phyloP scores from a whole-genome alignment of 176 grass and related monocot species.

The Triticum monococcum region DNA sequence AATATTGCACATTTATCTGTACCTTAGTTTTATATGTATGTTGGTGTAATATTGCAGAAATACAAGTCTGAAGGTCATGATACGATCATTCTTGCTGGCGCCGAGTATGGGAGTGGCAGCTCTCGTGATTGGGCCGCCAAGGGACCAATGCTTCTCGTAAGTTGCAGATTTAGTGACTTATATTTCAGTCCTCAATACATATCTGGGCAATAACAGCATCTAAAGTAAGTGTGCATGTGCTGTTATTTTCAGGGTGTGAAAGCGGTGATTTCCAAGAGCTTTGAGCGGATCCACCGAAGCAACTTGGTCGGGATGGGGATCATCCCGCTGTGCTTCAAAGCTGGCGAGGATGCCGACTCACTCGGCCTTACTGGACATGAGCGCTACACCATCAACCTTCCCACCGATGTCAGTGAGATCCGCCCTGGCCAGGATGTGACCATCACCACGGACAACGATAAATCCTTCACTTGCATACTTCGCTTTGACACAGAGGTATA shows the following conservation, averaged over 20 bases:
- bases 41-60: constrained; percentile 43
- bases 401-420: constrained; percentile 61
- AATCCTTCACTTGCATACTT: constrained; percentile 73
- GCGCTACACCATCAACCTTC: constrained; percentile 73
- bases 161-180: neutral
- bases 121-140: constrained; percentile 99
- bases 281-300: constrained; percentile 97
- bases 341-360: constrained; percentile 81
- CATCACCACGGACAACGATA: constrained; percentile 59
- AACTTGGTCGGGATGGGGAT: constrained; percentile 99
- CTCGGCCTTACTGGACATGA: constrained; percentile 92
- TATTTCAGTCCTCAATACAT: neutral
- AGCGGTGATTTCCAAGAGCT: constrained; percentile 95
- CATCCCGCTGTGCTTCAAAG: constrained; percentile 85
- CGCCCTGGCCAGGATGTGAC: constrained; percentile 87
- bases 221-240: neutral
- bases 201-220: neutral
- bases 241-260: constrained; percentile 77
- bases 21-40: neutral
- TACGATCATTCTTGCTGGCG: constrained; percentile 87
- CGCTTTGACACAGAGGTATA: constrained; percentile 92
- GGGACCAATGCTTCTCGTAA: constrained; percentile 88
- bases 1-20: neutral
- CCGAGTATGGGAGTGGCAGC: constrained; percentile 96
- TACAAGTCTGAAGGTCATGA: constrained; percentile 80